Conservation (phyloP, 2,329 filamentous ascomycete genomes). For the Claviceps spartinae region DNA sequence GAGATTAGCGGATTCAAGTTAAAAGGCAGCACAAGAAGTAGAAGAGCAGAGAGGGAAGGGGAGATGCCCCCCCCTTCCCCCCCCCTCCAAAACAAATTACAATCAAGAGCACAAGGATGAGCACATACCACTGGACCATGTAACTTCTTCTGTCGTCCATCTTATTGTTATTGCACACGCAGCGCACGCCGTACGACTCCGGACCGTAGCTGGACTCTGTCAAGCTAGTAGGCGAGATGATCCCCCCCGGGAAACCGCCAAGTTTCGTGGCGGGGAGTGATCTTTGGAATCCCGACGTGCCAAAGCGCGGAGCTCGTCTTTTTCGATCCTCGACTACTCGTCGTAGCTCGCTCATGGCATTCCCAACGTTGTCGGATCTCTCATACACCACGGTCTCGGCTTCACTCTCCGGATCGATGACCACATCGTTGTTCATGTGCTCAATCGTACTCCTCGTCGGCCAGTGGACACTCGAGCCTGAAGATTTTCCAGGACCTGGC, state of each 20-base stretch:
- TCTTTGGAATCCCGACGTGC: conserved; percentile 19
- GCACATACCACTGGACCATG: conserved; percentile 49
- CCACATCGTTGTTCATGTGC: conserved; percentile 29
- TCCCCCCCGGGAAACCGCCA: conserved; percentile 21
- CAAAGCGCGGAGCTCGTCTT: conserved; percentile 23
- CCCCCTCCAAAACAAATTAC: too few species aligned
- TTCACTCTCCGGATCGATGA: conserved; percentile 39
- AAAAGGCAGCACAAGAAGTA: neutral
- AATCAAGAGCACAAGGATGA: neutral
- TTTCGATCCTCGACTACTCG: conserved; percentile 42
- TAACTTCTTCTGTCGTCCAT: conserved; percentile 35
- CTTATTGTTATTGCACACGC: conserved; percentile 37
- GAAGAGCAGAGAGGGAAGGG: neutral
- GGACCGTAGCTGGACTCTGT: conserved; percentile 32
- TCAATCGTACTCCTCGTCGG: conserved; percentile 36
- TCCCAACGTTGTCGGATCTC: conserved; percentile 28
- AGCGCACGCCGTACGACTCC: conserved; percentile 35
- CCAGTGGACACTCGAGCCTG: conserved; percentile 33
- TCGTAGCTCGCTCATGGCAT: conserved; percentile 46
- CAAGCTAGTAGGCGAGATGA: conserved; percentile 38
- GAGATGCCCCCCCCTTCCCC: neutral
- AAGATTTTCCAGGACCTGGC: conserved; percentile 37
- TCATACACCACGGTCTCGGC: conserved; percentile 44
- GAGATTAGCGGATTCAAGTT: neutral
- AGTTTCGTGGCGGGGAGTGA: conserved; percentile 21